Conservation (phyloP, 208 protist species). For the Leishmania gerbilli region DNA sequence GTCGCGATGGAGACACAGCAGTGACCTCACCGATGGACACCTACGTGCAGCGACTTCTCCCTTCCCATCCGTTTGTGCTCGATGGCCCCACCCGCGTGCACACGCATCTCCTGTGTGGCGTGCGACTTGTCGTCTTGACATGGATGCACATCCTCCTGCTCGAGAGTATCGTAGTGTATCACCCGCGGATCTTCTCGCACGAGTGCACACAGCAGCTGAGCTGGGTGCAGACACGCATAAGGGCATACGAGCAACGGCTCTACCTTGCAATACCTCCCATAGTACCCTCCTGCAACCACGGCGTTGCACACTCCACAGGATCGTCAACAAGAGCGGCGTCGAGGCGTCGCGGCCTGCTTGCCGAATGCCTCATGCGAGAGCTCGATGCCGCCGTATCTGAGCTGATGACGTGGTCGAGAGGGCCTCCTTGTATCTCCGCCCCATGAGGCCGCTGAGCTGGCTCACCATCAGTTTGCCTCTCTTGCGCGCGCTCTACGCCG, state of each 20-base stretch:
- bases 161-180: constrained; percentile 1
- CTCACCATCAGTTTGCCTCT: background rate
- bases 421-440: background rate
- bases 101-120: background rate
- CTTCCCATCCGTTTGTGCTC: background rate
- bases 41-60: constrained; percentile 1
- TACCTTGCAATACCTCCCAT: background rate
- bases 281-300: background rate
- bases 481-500: background rate
- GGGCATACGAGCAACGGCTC: background rate
- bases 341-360: background rate
- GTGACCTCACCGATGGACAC: background rate
- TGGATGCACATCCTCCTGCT: constrained; percentile 18
- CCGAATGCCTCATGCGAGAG: constrained; percentile 12
- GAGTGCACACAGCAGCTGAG: background rate
- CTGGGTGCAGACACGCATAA: background rate
- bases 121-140: constrained; percentile 14
- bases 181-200: constrained; percentile 3
- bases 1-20: background rate
- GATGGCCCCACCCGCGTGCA: background rate
- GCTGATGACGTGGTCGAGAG: background rate
- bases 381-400: background rate
- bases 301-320: background rate
- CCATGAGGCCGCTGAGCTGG: background rate
- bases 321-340: background rate